Conservation (phyloP, 371 early-diverging fungal genomes). For the Funneliformis caledonium region DNA sequence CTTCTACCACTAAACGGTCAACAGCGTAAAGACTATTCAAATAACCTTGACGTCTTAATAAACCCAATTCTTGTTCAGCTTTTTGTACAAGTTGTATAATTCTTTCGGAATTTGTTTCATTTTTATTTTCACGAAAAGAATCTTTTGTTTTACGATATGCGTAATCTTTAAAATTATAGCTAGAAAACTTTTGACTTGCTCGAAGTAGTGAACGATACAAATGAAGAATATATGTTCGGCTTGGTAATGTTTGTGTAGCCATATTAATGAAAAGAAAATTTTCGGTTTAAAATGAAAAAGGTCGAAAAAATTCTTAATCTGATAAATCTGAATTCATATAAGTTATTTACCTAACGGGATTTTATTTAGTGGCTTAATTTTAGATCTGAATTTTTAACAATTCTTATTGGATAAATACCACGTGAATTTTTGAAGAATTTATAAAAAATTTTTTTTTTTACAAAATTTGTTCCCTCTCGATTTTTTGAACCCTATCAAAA, state of each 20-base stretch:
- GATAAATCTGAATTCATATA: too few relatives aligned
- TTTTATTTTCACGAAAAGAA: slow-evolving; percentile 64
- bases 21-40: slow-evolving; percentile 66
- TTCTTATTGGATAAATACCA: too few relatives aligned
- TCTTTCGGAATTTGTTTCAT: slow-evolving; percentile 61
- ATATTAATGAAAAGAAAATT: too few relatives aligned
- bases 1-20: slow-evolving; percentile 67
- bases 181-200: slow-evolving; percentile 61
- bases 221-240: slow-evolving; percentile 56
- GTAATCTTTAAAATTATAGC: slow-evolving; percentile 79
- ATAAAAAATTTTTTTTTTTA: too few relatives aligned
- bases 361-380: too few relatives aligned
- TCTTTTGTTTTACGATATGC: slow-evolving; percentile 69
- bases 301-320: too few relatives aligned
- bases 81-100: slow-evolving; percentile 57
- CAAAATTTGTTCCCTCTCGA: too few relatives aligned
- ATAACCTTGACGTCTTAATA: slow-evolving; percentile 68
- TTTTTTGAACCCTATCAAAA: too few relatives aligned
- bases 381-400: too few relatives aligned
- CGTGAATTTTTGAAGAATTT: too few relatives aligned
- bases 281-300: too few relatives aligned
- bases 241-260: slow-evolving; percentile 6
- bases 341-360: too few relatives aligned
- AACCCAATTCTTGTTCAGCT: slow-evolving; percentile 63
- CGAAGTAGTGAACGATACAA: slow-evolving; percentile 71